Evolutionary conservation across 371 early-diverging fungal species (phyloP).

Genomic region (Zychaea mexicana): DNA sequence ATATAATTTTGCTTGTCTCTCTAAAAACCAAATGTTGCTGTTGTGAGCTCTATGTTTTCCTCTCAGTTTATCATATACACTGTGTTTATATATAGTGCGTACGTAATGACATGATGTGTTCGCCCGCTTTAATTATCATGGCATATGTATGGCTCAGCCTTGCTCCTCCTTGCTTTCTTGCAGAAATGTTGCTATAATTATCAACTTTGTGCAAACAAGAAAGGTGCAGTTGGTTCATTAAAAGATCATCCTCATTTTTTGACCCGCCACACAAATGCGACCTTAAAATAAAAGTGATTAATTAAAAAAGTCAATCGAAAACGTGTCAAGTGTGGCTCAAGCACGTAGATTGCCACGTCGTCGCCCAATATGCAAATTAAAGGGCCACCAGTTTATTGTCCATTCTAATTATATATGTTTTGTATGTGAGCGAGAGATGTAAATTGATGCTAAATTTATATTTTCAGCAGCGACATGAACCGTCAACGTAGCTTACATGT

Average conservation of each 20-base stretch:
- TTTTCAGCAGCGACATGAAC: neutral
- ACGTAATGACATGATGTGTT: neutral
- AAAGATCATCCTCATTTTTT: too few species aligned
- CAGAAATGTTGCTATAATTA: conserved; percentile 5
- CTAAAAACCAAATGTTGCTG: too few species aligned
- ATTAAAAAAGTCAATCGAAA: neutral
- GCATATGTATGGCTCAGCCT: neutral
- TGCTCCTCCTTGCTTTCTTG: neutral
- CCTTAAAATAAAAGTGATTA: neutral
- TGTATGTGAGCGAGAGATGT: too few species aligned
- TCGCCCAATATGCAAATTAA: too few species aligned
- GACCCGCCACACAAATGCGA: neutral
- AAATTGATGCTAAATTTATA: neutral
- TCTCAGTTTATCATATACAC: too few species aligned
- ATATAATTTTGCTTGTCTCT: neutral
- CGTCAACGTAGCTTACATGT: neutral
- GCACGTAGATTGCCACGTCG: too few species aligned
- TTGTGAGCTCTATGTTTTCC: too few species aligned
- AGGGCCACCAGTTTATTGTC: too few species aligned
- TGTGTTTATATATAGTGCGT: too few species aligned
- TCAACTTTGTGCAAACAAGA: too few species aligned
- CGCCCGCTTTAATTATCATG: neutral
- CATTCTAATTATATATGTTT: too few species aligned
- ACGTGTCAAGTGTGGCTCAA: conserved; percentile 5
- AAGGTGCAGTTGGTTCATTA: too few species aligned